Conservation (phyloP, 805 yeast genomes). For the Wilhelminamyces savonicus region DNA sequence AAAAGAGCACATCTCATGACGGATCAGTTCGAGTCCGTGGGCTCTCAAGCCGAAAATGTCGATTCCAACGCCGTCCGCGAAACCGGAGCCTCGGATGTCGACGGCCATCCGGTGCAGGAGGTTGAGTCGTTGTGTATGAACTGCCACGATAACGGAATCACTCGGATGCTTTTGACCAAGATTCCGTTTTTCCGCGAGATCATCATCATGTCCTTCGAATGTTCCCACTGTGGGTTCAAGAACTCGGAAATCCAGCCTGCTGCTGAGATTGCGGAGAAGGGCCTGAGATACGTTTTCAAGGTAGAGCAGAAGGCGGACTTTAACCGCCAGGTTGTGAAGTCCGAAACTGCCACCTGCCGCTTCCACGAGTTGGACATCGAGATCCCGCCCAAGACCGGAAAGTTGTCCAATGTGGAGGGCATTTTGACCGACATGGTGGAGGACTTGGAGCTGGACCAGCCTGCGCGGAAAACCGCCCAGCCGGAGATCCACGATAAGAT, state of each 20-base stretch:
- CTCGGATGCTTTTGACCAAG: conserved; percentile 75
- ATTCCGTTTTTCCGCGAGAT: conserved; percentile 92
- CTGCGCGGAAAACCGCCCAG: conserved; percentile 63
- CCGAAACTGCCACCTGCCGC: conserved; percentile 75
- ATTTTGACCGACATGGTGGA: conserved; percentile 74
- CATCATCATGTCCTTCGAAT: conserved; percentile 88
- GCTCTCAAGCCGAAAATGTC: too few species aligned
- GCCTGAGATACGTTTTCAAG: conserved; percentile 64
- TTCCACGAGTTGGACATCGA: conserved; percentile 85
- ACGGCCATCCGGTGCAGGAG: conserved; percentile 94
- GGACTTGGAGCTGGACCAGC: conserved; percentile 78
- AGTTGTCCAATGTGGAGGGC: conserved; percentile 89
- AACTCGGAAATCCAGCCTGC: conserved; percentile 97
- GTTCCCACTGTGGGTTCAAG: conserved; percentile 90
- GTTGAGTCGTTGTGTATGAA: conserved; percentile 94
- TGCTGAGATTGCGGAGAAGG: conserved; percentile 82
- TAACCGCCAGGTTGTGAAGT: conserved; percentile 85
- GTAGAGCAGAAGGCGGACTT: conserved; percentile 68
- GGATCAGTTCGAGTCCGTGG: too few species aligned
- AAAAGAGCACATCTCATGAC: too few species aligned
- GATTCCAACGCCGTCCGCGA: conserved; percentile 46
- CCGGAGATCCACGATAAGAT: conserved; percentile 76
- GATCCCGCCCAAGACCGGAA: conserved; percentile 93
- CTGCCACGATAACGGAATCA: conserved; percentile 80
- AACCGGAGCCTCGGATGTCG: conserved; percentile 77